A percentile compares a stretch with the other conserved stretches of the same genome.
phyloP scores from a whole-genome alignment of 495 filamentous ascomycete genomes.

The Glonium stellatum region DNA sequence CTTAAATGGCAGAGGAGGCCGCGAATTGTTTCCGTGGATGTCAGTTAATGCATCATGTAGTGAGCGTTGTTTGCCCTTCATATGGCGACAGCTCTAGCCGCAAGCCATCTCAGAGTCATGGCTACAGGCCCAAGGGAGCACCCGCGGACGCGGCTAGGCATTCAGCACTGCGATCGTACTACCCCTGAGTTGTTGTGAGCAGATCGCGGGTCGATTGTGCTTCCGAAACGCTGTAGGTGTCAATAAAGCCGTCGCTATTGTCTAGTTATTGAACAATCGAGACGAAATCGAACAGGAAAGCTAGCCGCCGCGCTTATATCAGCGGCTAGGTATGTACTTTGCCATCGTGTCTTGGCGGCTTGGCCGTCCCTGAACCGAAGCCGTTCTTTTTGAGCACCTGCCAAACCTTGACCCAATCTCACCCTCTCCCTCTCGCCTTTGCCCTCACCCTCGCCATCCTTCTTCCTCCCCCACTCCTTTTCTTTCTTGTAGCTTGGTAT shows the following conservation, averaged over 20 bases:
- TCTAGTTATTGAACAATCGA: neutral
- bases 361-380: neutral
- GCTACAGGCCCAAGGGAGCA: neutral
- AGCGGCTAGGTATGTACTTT: neutral
- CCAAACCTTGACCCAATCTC: slow-evolving; percentile 1
- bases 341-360: neutral
- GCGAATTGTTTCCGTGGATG: neutral
- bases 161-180: neutral
- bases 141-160: neutral
- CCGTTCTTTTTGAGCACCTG: slow-evolving; percentile 2
- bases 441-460: slow-evolving; percentile 4
- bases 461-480: slow-evolving; percentile 8
- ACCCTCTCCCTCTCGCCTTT: slow-evolving; percentile 7
- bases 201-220: neutral
- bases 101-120: no score
- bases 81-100: no score
- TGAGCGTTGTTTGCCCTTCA: no score
- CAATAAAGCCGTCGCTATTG: neutral
- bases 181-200: neutral
- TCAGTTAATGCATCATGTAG: no score
- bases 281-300: neutral
- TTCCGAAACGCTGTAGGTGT: slow-evolving; percentile 17
- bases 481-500: slow-evolving; percentile 26
- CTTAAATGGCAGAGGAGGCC: slow-evolving; percentile 6
- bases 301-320: neutral